Percentiles rank a stretch among this genome's conserved stretches.
phyloP scores from a whole-genome alignment of 108 stramenopile genomes.

The Nannochloropsis salina region DNA sequence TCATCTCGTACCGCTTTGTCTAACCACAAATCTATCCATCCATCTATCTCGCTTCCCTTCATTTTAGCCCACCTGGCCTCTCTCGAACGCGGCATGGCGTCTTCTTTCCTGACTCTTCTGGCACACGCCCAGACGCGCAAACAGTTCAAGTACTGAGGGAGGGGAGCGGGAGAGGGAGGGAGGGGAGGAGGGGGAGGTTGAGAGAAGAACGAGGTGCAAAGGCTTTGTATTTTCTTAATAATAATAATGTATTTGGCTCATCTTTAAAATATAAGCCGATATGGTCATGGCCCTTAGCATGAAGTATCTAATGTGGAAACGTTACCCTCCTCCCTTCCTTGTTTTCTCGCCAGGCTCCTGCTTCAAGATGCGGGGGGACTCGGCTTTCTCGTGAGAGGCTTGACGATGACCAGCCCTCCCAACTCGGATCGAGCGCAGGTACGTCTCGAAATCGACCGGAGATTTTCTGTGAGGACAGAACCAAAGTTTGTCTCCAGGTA shows the following conservation, averaged over 20 bases:
- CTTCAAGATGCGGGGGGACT: neutral
- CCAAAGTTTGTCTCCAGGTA: neutral
- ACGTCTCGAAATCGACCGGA: too few relatives aligned
- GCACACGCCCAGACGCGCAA: neutral
- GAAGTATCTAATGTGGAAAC: too few relatives aligned
- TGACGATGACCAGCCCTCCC: neutral
- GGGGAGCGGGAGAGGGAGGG: neutral
- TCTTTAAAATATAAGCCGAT: too few relatives aligned
- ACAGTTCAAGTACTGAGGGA: neutral
- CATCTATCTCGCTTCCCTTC: neutral
- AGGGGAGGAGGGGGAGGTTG: neutral
- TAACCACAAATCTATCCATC: neutral
- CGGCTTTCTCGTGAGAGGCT: neutral
- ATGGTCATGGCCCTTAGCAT: too few relatives aligned
- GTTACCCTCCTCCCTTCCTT: neutral
- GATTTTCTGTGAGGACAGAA: too few relatives aligned
- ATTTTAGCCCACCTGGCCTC: neutral
- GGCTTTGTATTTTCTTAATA: too few relatives aligned
- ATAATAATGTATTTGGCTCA: too few relatives aligned
- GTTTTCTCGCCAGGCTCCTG: neutral
- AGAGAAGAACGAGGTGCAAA: neutral
- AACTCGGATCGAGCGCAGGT: neutral
- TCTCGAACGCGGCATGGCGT: neutral
- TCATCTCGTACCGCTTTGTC: neutral
- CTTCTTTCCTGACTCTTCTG: neutral